Conservation (phyloP, 768 basidiomycete species). For the Dioszegia crocea region DNA sequence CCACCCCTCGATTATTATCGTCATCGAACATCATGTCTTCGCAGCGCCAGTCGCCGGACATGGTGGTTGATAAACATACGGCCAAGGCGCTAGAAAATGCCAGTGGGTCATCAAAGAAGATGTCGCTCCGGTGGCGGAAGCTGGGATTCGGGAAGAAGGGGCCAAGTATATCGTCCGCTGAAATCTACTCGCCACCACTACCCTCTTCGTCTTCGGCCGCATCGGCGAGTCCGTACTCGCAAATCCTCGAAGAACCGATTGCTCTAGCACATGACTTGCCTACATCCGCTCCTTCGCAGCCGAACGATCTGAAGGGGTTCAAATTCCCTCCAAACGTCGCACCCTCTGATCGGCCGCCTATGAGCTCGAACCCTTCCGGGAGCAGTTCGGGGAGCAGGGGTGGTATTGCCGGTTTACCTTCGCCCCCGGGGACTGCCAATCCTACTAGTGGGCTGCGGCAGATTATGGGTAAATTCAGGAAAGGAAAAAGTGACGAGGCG, state of each 20-base stretch:
- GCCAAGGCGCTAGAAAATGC: conserved; percentile 22
- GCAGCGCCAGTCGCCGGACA: conserved; percentile 2
- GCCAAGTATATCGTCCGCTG: conserved; percentile 7
- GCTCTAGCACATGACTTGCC: background rate
- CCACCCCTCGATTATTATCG: conserved; percentile 35
- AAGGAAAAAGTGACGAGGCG: conserved; percentile 5
- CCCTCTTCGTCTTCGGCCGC: background rate
- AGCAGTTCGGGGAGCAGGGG: background rate
- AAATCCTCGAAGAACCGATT: conserved; percentile 24
- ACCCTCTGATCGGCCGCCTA: background rate
- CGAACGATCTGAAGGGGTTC: conserved; percentile 25
- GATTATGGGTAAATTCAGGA: conserved; percentile 16
- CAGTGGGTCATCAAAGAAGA: conserved; percentile 32
- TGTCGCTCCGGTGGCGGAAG: conserved; percentile 36
- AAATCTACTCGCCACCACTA: conserved; percentile 1
- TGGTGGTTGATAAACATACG: background rate
- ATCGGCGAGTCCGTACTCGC: background rate
- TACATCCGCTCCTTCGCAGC: conserved; percentile 11
- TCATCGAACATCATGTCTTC: conserved; percentile 26
- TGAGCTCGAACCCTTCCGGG: background rate
- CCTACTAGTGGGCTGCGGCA: conserved; percentile 13
- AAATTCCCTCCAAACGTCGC: conserved; percentile 14
- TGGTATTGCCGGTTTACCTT: background rate
- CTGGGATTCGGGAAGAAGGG: conserved; percentile 29
- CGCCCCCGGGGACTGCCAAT: conserved; percentile 21